Base-by-base conservation (phyloP, 805 yeast genomes). In the Barnettozyma populi region DNA sequence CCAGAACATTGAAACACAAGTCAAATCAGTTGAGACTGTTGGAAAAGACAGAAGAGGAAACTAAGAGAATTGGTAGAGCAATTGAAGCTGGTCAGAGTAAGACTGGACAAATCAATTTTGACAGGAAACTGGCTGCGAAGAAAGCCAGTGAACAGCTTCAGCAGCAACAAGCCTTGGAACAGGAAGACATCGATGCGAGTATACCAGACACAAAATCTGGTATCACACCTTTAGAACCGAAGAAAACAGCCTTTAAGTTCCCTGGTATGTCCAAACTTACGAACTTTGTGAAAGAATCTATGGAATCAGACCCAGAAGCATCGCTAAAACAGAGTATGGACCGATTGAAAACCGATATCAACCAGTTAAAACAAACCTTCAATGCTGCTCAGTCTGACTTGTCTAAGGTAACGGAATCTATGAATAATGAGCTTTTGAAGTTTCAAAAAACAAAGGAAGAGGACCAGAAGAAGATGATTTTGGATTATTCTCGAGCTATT, bases 251-350 rank as follows among this genome's bases (percentile, higher is more conserved):
- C 38, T 76, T 78, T 61, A 77, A 75, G 49, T 70, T 82, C 42
- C 83, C 85, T 0, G 79, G 77, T 4, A 66, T 79, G 43, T 65
- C 71, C 24, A 74, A 76, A 18, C 62, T 83, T 16, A 76, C 81
- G 36, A 68, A 62, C 36, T 74, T 76, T 11, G 63, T 76, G 37
- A 82, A 79, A 55, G 85, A 82, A 41, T 76, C 82, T 41, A 79
- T 82, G 55, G 86, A 83, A 50, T 78, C 75, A 31, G 84, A 83
- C 53, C 86, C 88, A 0, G 85, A 80, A 48, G 68, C 76, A n/a
- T 72, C 83, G 2, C 69, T 87, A 18, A 75, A 81, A 45, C 79
- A 74, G 43, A 70, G 66, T 52, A 66, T 73, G 43, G 70, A 70
- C 7, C 72, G 69, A 63, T 68, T 72, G 9, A 62, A 66, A 41